A percentile compares a stretch with the other conserved stretches of the same genome.
phyloP scores from a whole-genome alignment of 1,139 yeast species.

The Blastobotrys persicus region DNA sequence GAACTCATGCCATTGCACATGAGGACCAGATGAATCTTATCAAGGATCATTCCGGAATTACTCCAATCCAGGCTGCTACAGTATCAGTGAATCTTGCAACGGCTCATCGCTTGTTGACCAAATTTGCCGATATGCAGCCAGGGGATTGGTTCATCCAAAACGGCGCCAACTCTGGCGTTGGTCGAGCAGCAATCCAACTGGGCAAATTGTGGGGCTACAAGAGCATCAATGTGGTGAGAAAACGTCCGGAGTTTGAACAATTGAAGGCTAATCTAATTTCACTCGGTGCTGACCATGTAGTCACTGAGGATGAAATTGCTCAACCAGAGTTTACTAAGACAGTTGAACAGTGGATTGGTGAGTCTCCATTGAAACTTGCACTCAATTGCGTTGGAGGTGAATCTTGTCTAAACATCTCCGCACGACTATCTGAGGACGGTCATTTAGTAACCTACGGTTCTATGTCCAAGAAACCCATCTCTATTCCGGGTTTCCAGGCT shows the following conservation, averaged over 20 bases:
- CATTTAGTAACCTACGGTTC: constrained; percentile 91
- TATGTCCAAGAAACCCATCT: constrained; percentile 93
- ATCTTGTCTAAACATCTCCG: constrained; percentile 73
- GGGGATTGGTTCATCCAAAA: constrained; percentile 96
- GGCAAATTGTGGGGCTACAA: constrained; percentile 75
- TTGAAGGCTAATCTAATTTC: constrained; percentile 55
- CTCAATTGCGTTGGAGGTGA: constrained; percentile 93
- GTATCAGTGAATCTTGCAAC: constrained; percentile 88
- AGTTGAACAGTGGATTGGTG: constrained; percentile 59
- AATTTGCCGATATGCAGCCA: constrained; percentile 56
- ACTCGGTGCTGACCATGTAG: constrained; percentile 82
- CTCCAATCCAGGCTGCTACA: constrained; percentile 71
- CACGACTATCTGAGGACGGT: constrained; percentile 68
- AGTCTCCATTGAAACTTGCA: constrained; percentile 60
- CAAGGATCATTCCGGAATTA: constrained; percentile 43
- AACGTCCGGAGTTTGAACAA: constrained; percentile 68
- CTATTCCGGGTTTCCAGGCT: constrained; percentile 79
- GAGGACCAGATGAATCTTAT: constrained; percentile 43
- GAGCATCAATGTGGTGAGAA: constrained; percentile 83
- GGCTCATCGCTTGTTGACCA: constrained; percentile 82
- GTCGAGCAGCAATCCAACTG: constrained; percentile 85
- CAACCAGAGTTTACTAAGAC: constrained; percentile 54
- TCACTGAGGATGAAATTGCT: constrained; percentile 79
- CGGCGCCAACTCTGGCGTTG: constrained; percentile 95
- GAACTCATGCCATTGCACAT: constrained; percentile 60